Conservation (phyloP, 2,329 filamentous ascomycete species). For the Bipolaris oryzae region DNA sequence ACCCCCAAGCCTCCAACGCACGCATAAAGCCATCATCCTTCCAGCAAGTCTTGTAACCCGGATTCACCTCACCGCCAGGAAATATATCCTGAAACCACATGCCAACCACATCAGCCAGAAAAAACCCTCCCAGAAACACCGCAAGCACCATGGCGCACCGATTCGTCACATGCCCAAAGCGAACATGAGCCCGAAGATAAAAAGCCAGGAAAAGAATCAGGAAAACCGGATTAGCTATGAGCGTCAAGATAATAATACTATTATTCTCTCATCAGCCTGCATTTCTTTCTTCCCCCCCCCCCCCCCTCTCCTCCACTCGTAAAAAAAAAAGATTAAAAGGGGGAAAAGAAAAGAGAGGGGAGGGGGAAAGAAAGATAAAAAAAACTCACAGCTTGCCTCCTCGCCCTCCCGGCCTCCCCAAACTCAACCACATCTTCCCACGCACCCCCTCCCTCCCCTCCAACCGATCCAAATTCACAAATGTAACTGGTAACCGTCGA, state of each 20-base stretch:
- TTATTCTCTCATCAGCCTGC: not conserved
- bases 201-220: not conserved
- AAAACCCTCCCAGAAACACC: not conserved
- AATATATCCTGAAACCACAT: conserved; percentile 22
- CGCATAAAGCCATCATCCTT: not conserved
- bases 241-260: not conserved
- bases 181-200: not conserved
- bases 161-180: not conserved
- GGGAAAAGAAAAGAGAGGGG: no score
- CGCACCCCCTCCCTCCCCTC: not conserved
- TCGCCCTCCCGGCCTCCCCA: not conserved
- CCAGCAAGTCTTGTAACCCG: not conserved
- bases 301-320: no score
- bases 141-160: not conserved
- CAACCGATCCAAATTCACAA: conserved; percentile 1
- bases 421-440: no score
- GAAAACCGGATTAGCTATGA: not conserved
- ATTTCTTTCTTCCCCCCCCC: not conserved
- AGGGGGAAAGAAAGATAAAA: no score
- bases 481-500: not conserved
- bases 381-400: not conserved
- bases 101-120: not conserved
- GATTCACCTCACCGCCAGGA: not conserved
- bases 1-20: not conserved
- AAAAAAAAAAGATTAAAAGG: no score